These are phyloP conservation scores for Botryosphaeria dothidea DNA, from an alignment of 2,329 filamentous ascomycete species.

Conservation along the genomic window DNA sequence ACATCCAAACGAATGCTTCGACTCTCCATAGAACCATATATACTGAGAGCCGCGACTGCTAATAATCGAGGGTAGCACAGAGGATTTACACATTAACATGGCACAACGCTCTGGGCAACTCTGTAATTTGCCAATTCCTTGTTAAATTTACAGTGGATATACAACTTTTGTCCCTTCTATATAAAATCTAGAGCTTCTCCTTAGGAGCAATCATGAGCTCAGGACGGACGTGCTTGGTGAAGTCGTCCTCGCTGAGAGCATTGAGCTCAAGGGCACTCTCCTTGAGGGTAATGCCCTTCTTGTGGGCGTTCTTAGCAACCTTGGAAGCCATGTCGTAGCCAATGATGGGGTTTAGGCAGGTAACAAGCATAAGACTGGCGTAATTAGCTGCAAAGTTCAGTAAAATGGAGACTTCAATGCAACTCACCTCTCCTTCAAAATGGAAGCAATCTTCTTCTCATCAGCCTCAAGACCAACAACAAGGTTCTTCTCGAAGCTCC, in stretches of 20 bases:
- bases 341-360: conserved; percentile 95
- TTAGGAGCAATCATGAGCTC: conserved; percentile 93
- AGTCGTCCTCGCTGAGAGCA: conserved; percentile 84
- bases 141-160: conserved; percentile 7
- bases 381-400: conserved; percentile 23
- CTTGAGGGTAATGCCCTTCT: conserved; percentile 94
- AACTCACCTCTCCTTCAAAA: conserved; percentile 90
- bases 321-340: conserved; percentile 97
- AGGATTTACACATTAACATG: neutral
- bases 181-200: conserved; percentile 58
- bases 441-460: conserved; percentile 83
- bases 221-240: conserved; percentile 84
- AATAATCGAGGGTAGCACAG: neutral
- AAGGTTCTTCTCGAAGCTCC: conserved; percentile 91
- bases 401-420: neutral
- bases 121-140: neutral
- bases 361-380: conserved; percentile 89
- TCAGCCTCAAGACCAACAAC: conserved; percentile 87
- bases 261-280: conserved; percentile 91
- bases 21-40: too few species aligned
- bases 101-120: neutral
- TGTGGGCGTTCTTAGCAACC: conserved; percentile 98
- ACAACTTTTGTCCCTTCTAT: neutral
- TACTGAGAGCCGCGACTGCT: too few species aligned
- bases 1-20: too few species aligned